Evolutionary conservation across 352 stramenopile species (phyloP).

Genomic region (Phytophthora meadii): DNA sequence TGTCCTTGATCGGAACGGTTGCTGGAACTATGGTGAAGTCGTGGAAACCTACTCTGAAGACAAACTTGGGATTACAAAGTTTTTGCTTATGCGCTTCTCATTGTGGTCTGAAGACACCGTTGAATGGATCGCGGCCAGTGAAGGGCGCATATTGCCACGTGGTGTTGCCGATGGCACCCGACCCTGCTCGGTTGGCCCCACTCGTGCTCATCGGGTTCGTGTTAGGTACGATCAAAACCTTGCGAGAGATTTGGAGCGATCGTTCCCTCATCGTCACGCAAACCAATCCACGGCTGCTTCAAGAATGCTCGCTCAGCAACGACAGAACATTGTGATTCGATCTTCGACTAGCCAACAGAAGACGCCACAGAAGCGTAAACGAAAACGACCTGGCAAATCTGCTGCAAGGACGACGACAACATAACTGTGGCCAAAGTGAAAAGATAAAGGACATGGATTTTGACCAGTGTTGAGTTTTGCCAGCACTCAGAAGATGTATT

Average conservation of each 20-base stretch:
- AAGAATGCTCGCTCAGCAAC: constrained; percentile 23
- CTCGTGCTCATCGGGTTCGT: constrained; percentile 43
- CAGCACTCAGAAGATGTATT: background rate
- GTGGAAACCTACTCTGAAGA: constrained; percentile 62
- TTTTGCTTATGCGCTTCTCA: constrained; percentile 72
- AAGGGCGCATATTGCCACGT: constrained; percentile 76
- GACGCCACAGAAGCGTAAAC: constrained; percentile 45
- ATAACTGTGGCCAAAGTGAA: constrained; percentile 18
- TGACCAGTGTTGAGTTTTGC: constrained; percentile 9
- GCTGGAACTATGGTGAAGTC: constrained; percentile 85
- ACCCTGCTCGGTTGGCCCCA: constrained; percentile 49
- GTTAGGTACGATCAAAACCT: constrained; percentile 59
- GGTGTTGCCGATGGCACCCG: constrained; percentile 64
- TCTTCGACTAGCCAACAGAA: constrained; percentile 33
- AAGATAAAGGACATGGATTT: constrained; percentile 13
- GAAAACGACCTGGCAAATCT: constrained; percentile 38
- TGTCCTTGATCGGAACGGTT: constrained; percentile 78
- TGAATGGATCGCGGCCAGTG: constrained; percentile 76
- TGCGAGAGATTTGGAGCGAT: constrained; percentile 60
- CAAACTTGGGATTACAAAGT: constrained; percentile 46
- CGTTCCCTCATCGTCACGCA: constrained; percentile 51
- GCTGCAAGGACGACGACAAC: constrained; percentile 14
- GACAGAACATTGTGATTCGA: constrained; percentile 16
- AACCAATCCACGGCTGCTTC: constrained; percentile 34
- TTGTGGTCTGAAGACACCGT: constrained; percentile 60